Evolutionary conservation across 148 eudicot species (phyloP).

Genomic region (Oxyria digyna): DNA sequence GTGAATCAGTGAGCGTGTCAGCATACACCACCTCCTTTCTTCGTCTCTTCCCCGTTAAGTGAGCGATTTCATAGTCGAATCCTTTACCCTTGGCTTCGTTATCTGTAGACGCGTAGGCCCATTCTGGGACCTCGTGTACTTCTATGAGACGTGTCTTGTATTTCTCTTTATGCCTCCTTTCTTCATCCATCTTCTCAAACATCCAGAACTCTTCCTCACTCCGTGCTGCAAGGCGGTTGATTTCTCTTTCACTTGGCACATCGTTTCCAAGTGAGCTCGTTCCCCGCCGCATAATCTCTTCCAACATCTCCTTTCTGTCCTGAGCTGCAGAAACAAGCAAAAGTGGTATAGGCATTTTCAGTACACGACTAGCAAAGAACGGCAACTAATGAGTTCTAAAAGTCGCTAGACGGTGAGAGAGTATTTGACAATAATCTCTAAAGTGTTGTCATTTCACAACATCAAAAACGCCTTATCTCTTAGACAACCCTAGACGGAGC

Average conservation of each 20-base stretch:
- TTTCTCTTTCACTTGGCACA: conserved; percentile 94
- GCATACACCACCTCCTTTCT: conserved; percentile 85
- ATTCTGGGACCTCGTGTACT: conserved; percentile 89
- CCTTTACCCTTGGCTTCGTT: conserved; percentile 57
- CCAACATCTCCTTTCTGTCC: conserved; percentile 89
- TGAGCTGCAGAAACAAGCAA: conserved; percentile 58
- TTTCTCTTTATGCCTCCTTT: conserved; percentile 68
- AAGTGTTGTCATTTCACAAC: no score
- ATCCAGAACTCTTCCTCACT: conserved; percentile 92
- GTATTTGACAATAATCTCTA: no score
- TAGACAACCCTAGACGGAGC: no score
- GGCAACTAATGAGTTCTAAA: no score
- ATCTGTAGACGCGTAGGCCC: conserved; percentile 68
- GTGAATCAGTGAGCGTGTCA: conserved; percentile 59
- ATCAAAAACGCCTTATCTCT: no score
- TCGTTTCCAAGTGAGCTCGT: conserved; percentile 86
- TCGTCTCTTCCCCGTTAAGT: conserved; percentile 64
- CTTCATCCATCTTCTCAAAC: conserved; percentile 96
- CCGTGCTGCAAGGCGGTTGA: conserved; percentile 88
- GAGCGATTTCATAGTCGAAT: conserved; percentile 47
- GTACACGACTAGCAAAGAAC: not conserved
- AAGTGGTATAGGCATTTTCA: not conserved
- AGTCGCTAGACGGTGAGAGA: no score
- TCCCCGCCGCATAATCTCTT: conserved; percentile 95
- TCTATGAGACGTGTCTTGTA: conserved; percentile 87